Conservation (phyloP, 2,329 filamentous ascomycete species). For the Ophiostoma australiae region DNA sequence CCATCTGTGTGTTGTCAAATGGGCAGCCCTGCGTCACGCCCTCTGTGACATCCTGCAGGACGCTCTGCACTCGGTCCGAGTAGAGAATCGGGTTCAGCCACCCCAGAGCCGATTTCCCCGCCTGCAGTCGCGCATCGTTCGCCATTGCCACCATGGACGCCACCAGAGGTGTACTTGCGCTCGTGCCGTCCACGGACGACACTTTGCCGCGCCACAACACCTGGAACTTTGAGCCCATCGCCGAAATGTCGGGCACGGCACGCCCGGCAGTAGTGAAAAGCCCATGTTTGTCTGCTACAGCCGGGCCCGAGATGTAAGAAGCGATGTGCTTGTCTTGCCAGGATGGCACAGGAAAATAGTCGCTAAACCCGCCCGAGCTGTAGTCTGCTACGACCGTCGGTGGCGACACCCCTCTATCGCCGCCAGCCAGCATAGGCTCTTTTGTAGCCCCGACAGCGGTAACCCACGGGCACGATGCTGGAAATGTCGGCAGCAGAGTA, state of each 20-base stretch:
- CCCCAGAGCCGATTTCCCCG: slow-evolving; percentile 47
- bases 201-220: slow-evolving; percentile 34
- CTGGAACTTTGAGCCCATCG: slow-evolving; percentile 54
- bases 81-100: slow-evolving; percentile 52
- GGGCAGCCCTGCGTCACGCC: slow-evolving; percentile 41
- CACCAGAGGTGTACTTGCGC: slow-evolving; percentile 51
- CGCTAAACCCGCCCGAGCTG: slow-evolving; percentile 50
- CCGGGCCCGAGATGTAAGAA: slow-evolving; percentile 40
- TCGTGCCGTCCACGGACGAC: slow-evolving; percentile 40
- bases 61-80: slow-evolving; percentile 34
- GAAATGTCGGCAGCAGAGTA: slow-evolving; percentile 58
- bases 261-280: slow-evolving; percentile 45
- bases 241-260: slow-evolving; percentile 49
- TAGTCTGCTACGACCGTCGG: slow-evolving; percentile 39
- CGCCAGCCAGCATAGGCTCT: slow-evolving; percentile 26
- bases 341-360: slow-evolving; percentile 42
- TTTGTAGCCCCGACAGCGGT: slow-evolving; percentile 60
- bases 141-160: slow-evolving; percentile 51
- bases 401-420: slow-evolving; percentile 11
- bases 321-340: slow-evolving; percentile 44
- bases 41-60: slow-evolving; percentile 40
- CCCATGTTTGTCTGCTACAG: slow-evolving; percentile 28
- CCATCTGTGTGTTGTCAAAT: slow-evolving; percentile 33
- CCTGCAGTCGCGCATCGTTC: slow-evolving; percentile 49
- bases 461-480: slow-evolving; percentile 62